Percentiles rank a stretch among this genome's conserved stretches.
These are phyloP conservation scores for Leishmania amazonensis DNA, from an alignment of 208 protist genomes.

Conservation along the genomic window DNA sequence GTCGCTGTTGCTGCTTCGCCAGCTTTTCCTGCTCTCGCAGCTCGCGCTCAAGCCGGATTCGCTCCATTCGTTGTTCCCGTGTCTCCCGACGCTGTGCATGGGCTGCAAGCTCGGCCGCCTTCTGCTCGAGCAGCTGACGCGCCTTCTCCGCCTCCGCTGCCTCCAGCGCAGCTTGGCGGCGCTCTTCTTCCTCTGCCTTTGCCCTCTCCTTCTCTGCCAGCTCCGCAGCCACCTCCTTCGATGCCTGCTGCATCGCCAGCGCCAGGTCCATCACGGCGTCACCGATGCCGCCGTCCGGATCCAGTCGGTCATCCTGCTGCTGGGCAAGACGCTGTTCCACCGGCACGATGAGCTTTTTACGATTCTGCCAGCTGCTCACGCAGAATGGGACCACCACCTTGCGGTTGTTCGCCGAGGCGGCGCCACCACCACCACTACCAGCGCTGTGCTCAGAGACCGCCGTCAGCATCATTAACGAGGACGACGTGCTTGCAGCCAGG, in stretches of 20 bases:
- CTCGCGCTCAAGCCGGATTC: constrained; percentile 71
- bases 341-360: constrained; percentile 78
- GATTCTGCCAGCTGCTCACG: constrained; percentile 81
- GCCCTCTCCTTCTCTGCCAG: constrained; percentile 48
- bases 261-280: constrained; percentile 69
- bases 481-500: constrained; percentile 6
- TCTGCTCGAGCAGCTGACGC: constrained; percentile 61
- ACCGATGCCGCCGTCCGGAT: constrained; percentile 40
- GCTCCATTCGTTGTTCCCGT: constrained; percentile 73
- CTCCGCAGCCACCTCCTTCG: constrained; percentile 56
- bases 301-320: constrained; percentile 36
- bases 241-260: constrained; percentile 60
- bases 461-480: constrained; percentile 9
- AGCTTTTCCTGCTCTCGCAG: constrained; percentile 66
- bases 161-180: constrained; percentile 63
- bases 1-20: constrained; percentile 59
- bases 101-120: constrained; percentile 40
- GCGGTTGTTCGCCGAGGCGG: constrained; percentile 1
- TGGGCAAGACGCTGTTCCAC: constrained; percentile 77
- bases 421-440: not conserved
- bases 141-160: constrained; percentile 61
- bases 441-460: not conserved
- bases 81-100: constrained; percentile 51
- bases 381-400: constrained; percentile 67
- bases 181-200: constrained; percentile 59